Percentiles rank a stretch among this genome's conserved stretches.
phyloP scores from a whole-genome alignment of 306 rosid genomes.

The Prunus salicina region DNA sequence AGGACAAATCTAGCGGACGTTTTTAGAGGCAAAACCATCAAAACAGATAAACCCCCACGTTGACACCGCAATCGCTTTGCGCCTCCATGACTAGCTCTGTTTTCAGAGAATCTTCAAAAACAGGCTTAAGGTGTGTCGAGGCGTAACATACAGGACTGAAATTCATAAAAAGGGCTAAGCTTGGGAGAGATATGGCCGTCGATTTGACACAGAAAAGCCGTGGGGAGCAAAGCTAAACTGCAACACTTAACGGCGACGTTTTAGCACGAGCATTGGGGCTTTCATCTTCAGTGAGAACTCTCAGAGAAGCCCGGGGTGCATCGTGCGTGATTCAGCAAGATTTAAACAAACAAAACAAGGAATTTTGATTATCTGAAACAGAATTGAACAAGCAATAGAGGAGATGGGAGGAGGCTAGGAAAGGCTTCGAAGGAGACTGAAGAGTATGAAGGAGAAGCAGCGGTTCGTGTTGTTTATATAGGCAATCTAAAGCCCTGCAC shows the following conservation, averaged over 20 bases:
- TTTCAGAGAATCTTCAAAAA: slow-evolving; percentile 36
- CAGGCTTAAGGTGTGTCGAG: slow-evolving; percentile 79
- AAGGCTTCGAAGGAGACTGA: background rate
- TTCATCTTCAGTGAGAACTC: slow-evolving; percentile 29
- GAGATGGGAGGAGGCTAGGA: background rate
- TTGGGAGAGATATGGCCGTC: slow-evolving; percentile 33
- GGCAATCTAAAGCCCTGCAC: background rate
- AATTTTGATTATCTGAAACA: too few relatives aligned
- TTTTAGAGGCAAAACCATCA: slow-evolving; percentile 53
- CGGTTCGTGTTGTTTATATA: background rate
- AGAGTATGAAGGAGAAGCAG: background rate
- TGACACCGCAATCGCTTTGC: slow-evolving; percentile 37
- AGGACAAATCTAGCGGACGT: slow-evolving; percentile 22
- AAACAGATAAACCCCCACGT: slow-evolving; percentile 33
- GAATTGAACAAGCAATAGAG: background rate
- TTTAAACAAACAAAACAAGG: background rate
- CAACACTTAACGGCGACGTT: slow-evolving; percentile 54
- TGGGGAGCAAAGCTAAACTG: slow-evolving; percentile 42
- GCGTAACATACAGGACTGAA: slow-evolving; percentile 19
- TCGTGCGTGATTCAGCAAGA: slow-evolving; percentile 23
- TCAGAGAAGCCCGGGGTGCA: slow-evolving; percentile 66
- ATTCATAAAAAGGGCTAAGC: background rate
- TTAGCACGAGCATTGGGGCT: slow-evolving; percentile 66
- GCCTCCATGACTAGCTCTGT: slow-evolving; percentile 75
- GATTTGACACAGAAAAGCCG: slow-evolving; percentile 61